phyloP scores from a whole-genome alignment of 345 rosid genomes.

The Citrus sp. region DNA sequence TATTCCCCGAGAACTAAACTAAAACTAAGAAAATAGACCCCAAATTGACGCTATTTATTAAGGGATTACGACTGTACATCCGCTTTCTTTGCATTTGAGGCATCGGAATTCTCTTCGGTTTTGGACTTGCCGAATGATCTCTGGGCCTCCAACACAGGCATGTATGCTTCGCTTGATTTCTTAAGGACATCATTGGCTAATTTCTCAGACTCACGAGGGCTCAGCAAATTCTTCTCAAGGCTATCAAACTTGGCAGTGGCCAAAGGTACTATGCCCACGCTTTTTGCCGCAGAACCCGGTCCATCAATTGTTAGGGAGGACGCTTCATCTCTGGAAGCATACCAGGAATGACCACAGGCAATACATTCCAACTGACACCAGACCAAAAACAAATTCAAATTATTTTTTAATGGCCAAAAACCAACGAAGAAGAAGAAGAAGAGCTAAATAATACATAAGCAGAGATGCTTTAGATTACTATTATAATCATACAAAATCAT shows the following conservation, averaged over 20 bases:
- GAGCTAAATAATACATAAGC: background rate
- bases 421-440: background rate
- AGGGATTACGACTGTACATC: constrained; percentile 6
- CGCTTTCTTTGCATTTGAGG: constrained; percentile 25
- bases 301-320: constrained; percentile 69
- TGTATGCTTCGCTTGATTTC: constrained; percentile 43
- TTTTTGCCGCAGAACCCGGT: constrained; percentile 44
- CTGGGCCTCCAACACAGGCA: constrained; percentile 48
- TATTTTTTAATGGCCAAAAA: background rate
- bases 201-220: constrained; percentile 58
- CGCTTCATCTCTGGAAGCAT: constrained; percentile 78
- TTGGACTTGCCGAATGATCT: constrained; percentile 36
- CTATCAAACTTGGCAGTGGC: constrained; percentile 60
- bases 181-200: constrained; percentile 36
- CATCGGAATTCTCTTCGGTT: constrained; percentile 38
- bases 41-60: background rate
- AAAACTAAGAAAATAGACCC: background rate
- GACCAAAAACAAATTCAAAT: constrained; percentile 1
- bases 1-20: background rate
- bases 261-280: constrained; percentile 46
- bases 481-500: background rate
- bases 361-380: constrained; percentile 76
- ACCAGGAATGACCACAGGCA: constrained; percentile 90
- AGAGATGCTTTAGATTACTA: background rate
- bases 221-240: constrained; percentile 56